Evolutionary conservation across 768 basidiomycete species (phyloP), one percentile per base, ranked within the genome.

Genomic region (Suillus subaureus): DNA sequence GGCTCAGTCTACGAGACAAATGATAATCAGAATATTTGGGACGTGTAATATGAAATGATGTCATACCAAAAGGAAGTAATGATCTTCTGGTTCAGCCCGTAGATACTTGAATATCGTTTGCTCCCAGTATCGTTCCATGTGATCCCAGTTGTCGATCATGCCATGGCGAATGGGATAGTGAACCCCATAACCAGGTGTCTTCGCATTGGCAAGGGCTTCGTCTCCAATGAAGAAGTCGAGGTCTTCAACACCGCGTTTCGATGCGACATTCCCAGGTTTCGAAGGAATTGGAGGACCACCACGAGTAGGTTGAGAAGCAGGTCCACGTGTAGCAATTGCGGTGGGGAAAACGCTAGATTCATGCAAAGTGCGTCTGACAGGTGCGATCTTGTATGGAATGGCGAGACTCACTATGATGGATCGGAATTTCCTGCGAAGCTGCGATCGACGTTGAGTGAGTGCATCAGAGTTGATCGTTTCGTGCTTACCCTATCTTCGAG

Each of bases 21-120:
- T 23, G 4, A 13, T 45, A 6, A 62, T 70, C 37, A 69, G 45
- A 35, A 37, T 15, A 0, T 40, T 28, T 40, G 31, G n/a, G 21
- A 63, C 4, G 12, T 12, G 16, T 7, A 2, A 64, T 26, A 15
- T 58, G 7, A 47, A 18, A 40, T 43, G 26, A 66, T 37, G 33
- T 82, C 96, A 77, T 71, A 98, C 97, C 74, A 99, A 81, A 58
- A 99, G 87, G 80, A 99, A 99, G 79, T 98, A 93, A 78, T 99
- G 97, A 80, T 99, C 97, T 80, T 99, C 97, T 16, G 97, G 97
- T 79, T 99, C 97, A 9, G 96, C 96, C 64, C 97, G 86, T 67
- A 99, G 84, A 81, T 99, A 99, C 80, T 99, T 99, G 89, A 99
- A 99, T 85, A 99, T 99, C 69, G 92, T 94, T 83, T 99, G 97